A percentile compares a stretch with the other conserved stretches of the same genome.
These are phyloP conservation scores for Pythium insidiosum DNA, from an alignment of 352 stramenopile species.

Conservation along the genomic window DNA sequence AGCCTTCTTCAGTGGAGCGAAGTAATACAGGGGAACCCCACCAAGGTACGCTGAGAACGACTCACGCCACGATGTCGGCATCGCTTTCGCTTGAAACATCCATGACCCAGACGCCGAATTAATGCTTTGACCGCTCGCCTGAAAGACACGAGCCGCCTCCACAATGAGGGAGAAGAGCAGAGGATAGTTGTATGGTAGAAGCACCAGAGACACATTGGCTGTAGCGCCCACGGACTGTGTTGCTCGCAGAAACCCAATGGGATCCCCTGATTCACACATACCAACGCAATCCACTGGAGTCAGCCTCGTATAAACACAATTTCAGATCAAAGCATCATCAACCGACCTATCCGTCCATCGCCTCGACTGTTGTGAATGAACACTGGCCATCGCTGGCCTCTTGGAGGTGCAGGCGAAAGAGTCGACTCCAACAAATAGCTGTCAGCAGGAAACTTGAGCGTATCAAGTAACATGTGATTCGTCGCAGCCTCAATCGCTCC, in stretches of 20 bases:
- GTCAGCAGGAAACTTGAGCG: slow-evolving; percentile 81
- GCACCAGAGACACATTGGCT: slow-evolving; percentile 50
- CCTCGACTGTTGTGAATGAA: slow-evolving; percentile 78
- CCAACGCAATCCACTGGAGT: neutral
- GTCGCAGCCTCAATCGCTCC: slow-evolving; percentile 73
- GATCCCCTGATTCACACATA: slow-evolving; percentile 32
- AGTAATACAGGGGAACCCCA: slow-evolving; percentile 76
- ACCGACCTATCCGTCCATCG: slow-evolving; percentile 58
- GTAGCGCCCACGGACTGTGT: slow-evolving; percentile 15
- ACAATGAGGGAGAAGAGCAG: slow-evolving; percentile 76
- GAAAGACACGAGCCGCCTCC: slow-evolving; percentile 72
- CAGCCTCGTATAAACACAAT: neutral
- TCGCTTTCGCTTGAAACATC: slow-evolving; percentile 82
- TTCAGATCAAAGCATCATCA: neutral
- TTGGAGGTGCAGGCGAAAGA: slow-evolving; percentile 47
- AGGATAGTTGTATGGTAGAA: slow-evolving; percentile 87
- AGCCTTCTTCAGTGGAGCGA: slow-evolving; percentile 71
- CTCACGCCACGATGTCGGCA: slow-evolving; percentile 82
- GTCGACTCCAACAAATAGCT: slow-evolving; percentile 59
- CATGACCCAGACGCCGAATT: slow-evolving; percentile 53
- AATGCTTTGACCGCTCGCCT: slow-evolving; percentile 73
- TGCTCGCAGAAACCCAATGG: slow-evolving; percentile 70
- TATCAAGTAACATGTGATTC: slow-evolving; percentile 84
- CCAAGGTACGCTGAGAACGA: slow-evolving; percentile 74
- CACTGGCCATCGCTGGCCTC: slow-evolving; percentile 76